Base-by-base conservation (phyloP, 225 moss, liverwort and hornwort species). In the Sphagnum tenellum region DNA sequence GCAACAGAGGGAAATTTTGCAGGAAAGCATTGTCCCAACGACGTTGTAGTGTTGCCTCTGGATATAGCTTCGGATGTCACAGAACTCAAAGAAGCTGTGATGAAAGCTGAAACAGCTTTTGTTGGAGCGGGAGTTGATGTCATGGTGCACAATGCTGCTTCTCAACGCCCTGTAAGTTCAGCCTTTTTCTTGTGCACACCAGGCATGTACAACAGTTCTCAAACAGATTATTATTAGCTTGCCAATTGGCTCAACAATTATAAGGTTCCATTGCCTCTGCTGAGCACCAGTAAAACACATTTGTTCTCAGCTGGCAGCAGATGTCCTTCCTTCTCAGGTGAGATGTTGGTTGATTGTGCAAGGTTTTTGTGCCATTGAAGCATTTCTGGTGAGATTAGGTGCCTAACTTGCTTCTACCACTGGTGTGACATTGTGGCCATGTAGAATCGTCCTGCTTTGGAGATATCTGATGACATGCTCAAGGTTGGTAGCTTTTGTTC, bases 131-230 rank as follows among this genome's bases (percentile, higher is more conserved):
- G 87, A 12, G 66, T 92, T 48, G 93, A 94, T 48, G 66, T 86
- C 7, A 84, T 94, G 67, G 93, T 94, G 67, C 93, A 90, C 9
- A 90, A 88, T 63, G 90, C 89, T 9, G 86, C 90, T 49, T 78
- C 70, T 71, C 77, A 80, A 13, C 84, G 93, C 2, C 81, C 82
- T 51, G 79, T 80, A 67, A 66, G 76, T 61, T 45, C 12, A 54
- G 51, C 8, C 29, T 29, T 29, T 29, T 29, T 29, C 29, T 29
- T 29, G 29, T 29, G 29, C 29, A 29, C 29, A 29, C 29, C 29
- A 29, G 29, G 29, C 29, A 29, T 29, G 29, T 29, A 29, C 29
- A 29, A 29, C 29, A 29, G 29, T 29, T 1, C 29, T 29, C 29
- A 29, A 29, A 29, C 29, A 29, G 29, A 29, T 29, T 29, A 29